Conservation (phyloP, 768 basidiomycete species). For the Cyclocybe cylindracea region DNA sequence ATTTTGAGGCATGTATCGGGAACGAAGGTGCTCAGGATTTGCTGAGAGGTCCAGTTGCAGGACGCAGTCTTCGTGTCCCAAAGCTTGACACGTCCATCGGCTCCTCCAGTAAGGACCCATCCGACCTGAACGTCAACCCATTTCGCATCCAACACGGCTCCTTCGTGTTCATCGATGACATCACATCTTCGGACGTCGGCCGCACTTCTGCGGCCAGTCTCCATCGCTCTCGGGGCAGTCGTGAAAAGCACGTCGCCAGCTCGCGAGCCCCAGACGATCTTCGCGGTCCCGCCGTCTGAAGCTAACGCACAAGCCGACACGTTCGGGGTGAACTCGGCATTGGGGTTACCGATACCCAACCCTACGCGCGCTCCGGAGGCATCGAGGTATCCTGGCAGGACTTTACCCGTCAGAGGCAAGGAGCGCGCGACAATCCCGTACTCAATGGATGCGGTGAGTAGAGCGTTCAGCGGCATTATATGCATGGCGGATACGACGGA, state of each 20-base stretch:
- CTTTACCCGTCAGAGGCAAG: constrained; percentile 65
- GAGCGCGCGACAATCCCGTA: constrained; percentile 78
- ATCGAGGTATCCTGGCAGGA: constrained; percentile 71
- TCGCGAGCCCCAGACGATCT: constrained; percentile 72
- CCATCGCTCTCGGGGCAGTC: constrained; percentile 59
- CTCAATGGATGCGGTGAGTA: constrained; percentile 63
- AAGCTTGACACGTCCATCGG: constrained; percentile 70
- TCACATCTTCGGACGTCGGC: constrained; percentile 49
- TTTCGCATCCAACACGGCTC: constrained; percentile 52
- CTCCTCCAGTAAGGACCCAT: constrained; percentile 51
- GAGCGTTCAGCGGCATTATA: constrained; percentile 55
- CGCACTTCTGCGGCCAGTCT: constrained; percentile 42
- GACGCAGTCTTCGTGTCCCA: constrained; percentile 60
- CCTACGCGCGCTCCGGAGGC: constrained; percentile 60
- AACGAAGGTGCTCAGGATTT: constrained; percentile 18
- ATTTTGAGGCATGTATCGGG: constrained; percentile 56
- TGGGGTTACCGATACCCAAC: constrained; percentile 70
- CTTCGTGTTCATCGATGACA: constrained; percentile 65
- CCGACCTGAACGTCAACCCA: constrained; percentile 41
- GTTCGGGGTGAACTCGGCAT: constrained; percentile 71
- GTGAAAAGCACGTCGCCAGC: constrained; percentile 70
- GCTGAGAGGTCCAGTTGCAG: constrained; percentile 64
- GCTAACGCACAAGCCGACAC: constrained; percentile 58
- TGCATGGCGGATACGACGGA: constrained; percentile 59
- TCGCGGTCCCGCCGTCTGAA: constrained; percentile 66